These are phyloP conservation scores for Apiospora hydei DNA, from an alignment of 2,329 filamentous ascomycete species.

Conservation along the genomic window DNA sequence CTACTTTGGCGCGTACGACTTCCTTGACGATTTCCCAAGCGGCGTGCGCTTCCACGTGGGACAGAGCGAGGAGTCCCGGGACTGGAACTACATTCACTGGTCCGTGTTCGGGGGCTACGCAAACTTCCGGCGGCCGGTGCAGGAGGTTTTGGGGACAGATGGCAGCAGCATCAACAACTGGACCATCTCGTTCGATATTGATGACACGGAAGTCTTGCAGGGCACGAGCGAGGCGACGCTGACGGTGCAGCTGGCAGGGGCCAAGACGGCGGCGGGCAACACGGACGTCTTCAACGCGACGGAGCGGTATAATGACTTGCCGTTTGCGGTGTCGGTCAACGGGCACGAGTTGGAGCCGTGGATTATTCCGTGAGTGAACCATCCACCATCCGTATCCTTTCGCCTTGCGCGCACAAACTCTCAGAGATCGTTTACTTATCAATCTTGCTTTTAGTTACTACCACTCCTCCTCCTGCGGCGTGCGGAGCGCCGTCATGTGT, in stretches of 20 bases:
- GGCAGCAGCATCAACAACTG: constrained; percentile 63
- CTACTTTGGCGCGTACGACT: constrained; percentile 69
- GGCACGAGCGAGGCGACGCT: constrained; percentile 59
- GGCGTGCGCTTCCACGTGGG: constrained; percentile 66
- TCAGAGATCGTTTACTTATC: rapidly evolving
- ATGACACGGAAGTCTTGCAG: constrained; percentile 46
- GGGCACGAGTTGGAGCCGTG: constrained; percentile 56
- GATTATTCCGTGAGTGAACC: constrained; percentile 55
- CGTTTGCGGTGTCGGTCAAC: constrained; percentile 52
- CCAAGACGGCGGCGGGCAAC: constrained; percentile 68
- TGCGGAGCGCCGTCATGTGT: constrained; percentile 66
- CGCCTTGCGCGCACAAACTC: too few relatives aligned
- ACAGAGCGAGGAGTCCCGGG: constrained; percentile 52
- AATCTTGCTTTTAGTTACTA: constrained; percentile 42
- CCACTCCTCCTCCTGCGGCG: constrained; percentile 66
- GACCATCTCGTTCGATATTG: constrained; percentile 62
- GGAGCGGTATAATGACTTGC: constrained; percentile 60
- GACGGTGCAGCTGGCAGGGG: constrained; percentile 68
- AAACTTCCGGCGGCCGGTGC: constrained; percentile 52
- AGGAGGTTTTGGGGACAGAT: constrained; percentile 47
- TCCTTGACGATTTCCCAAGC: constrained; percentile 62
- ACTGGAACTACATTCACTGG: constrained; percentile 73
- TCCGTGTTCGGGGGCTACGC: constrained; percentile 65
- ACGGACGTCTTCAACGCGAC: constrained; percentile 64
- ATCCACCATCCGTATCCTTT: too few relatives aligned